Base-by-base conservation (phyloP, 805 yeast species). In the Saccharomycopsis sp. region DNA sequence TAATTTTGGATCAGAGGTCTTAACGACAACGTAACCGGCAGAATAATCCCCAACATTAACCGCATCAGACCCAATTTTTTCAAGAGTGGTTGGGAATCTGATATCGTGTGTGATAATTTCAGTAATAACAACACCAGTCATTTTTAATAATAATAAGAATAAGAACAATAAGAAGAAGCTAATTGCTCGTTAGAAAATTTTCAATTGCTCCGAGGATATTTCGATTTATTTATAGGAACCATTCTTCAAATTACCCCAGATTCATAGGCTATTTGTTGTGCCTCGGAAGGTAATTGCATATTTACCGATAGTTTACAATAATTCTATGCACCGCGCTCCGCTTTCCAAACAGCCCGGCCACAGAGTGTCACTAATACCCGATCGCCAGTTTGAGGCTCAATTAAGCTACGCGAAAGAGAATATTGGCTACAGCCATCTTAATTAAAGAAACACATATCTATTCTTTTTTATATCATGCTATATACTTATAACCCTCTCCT, bases 1-100 rank as follows among this genome's bases (percentile, higher is more conserved):
- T 11, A 63, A 47, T 3, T 52, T 56, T 3, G 55, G 44, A 37
- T 56, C 57, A 4, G 44, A 31, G 29, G 69, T 66, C 36, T 57
- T 44, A 20, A 66, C 54, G 27, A 58, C 58, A 14, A 62, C 51
- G 40, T 62, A 66, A n/a, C 67, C 68, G 33, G 67, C 66, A 8
- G 71, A 64, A 45, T 66, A 65, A 54, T 67, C 68, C 4, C 69
- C 70, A 28, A 60, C 62, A 51, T 67, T 65, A 60, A 67, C 62
- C 42, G 71, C 72, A 51, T 67, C 72, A n/a, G 68, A 62, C 8
- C 71, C 71, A 34, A 59, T 59, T 23, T 61, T 63, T 48, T 59
- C 64, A 28, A 67, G 56, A 26, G 68, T 61, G 21, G 71, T 67
- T 13, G 70, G 70, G 44, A 65, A 66, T 38, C 70, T 54, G 44